Conservation (phyloP, 192 early-diverging fungal genomes). For the Neocallimastix lanati region DNA sequence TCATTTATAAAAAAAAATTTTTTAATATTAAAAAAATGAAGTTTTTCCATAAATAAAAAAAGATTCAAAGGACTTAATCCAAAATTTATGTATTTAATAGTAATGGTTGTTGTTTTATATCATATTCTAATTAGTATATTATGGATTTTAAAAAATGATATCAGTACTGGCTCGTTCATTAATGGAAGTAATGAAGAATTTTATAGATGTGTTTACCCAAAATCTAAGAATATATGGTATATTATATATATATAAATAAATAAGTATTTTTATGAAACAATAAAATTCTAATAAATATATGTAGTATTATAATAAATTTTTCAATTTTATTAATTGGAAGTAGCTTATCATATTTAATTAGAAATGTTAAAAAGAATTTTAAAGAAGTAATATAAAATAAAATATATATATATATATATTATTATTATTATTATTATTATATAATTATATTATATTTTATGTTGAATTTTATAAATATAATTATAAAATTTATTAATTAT, state of each 20-base stretch:
- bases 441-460: too few relatives aligned
- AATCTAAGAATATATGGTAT: not conserved
- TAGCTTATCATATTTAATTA: not conserved
- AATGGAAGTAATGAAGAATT: not conserved
- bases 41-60: not conserved
- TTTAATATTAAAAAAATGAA: not conserved
- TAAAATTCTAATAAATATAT: not conserved
- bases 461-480: too few relatives aligned
- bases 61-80: not conserved
- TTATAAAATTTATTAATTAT: too few relatives aligned
- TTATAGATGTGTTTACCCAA: not conserved
- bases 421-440: not conserved
- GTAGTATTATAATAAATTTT: not conserved
- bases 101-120: not conserved
- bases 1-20: too few relatives aligned
- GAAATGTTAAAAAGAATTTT: not conserved
- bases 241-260: too few relatives aligned
- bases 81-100: not conserved
- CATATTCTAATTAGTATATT: not conserved
- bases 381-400: not conserved
- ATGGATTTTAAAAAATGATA: not conserved
- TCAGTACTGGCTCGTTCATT: too few relatives aligned
- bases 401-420: not conserved
- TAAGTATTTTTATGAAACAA: too few relatives aligned
- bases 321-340: not conserved